Conservation (phyloP, 495 filamentous ascomycete genomes). For the Aspergillus bertholletiae region DNA sequence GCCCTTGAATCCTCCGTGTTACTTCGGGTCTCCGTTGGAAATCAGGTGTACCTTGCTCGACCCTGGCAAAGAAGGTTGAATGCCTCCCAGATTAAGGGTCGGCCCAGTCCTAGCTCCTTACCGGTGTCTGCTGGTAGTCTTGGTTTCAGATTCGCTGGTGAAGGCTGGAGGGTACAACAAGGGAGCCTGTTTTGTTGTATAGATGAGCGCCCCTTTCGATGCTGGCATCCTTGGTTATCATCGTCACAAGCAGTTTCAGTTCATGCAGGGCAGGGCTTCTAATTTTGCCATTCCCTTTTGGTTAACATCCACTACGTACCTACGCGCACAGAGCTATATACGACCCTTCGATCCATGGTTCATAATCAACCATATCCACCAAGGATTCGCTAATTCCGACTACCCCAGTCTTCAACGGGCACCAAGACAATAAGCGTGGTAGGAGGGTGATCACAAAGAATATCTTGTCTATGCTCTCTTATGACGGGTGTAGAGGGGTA, state of each 20-base stretch:
- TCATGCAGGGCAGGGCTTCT: too few species aligned
- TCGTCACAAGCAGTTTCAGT: too few species aligned
- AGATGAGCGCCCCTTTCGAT: too few species aligned
- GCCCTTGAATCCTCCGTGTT: background rate
- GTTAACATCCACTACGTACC: too few species aligned
- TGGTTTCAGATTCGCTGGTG: background rate
- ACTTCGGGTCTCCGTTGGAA: background rate
- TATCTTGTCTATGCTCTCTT: background rate
- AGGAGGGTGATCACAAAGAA: background rate
- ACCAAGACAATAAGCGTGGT: background rate
- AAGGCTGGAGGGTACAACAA: background rate
- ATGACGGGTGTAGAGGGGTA: background rate
- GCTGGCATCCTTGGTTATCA: too few species aligned
- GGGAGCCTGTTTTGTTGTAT: background rate
- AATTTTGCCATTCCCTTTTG: too few species aligned
- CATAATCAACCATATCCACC: background rate
- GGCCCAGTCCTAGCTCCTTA: background rate
- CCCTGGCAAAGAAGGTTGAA: background rate
- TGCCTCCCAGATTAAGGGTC: background rate
- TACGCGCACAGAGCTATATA: too few species aligned
- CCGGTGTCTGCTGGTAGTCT: background rate
- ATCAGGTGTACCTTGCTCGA: background rate
- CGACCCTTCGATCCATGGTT: too few species aligned
- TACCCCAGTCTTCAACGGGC: background rate
- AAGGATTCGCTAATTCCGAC: background rate